Conservation (phyloP, 768 basidiomycete species). For the Pluteus cervinus region DNA sequence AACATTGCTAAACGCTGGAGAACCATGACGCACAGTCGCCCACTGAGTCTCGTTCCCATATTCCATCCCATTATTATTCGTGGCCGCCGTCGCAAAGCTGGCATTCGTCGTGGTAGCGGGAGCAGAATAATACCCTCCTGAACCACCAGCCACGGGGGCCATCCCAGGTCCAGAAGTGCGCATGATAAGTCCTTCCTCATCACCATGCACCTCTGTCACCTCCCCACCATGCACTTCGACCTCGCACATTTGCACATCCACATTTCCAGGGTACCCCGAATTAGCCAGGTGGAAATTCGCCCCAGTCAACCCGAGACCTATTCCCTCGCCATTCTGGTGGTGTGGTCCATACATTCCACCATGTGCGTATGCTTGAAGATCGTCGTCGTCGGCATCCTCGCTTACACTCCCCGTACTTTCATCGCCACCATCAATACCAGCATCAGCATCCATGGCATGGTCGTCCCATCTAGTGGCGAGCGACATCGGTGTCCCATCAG, state of each 20-base stretch:
- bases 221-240: conserved; percentile 36
- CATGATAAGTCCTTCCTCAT: conserved; percentile 49
- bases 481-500: conserved; percentile 30
- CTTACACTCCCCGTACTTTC: conserved; percentile 20
- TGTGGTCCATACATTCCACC: too few relatives aligned
- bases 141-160: conserved; percentile 5
- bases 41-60: conserved; percentile 30
- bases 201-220: conserved; percentile 45
- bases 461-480: too few relatives aligned
- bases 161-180: conserved; percentile 4
- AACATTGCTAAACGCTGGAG: conserved; percentile 34
- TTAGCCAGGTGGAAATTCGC: conserved; percentile 14
- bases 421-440: conserved; percentile 9
- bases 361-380: too few relatives aligned
- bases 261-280: conserved; percentile 22
- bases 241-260: conserved; percentile 52
- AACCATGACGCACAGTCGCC: conserved; percentile 30
- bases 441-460: conserved; percentile 20
- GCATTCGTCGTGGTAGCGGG: conserved; percentile 5
- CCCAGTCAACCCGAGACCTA: conserved; percentile 18
- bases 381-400: conserved; percentile 17
- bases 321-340: conserved; percentile 16
- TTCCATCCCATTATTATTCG: conserved; percentile 12
- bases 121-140: conserved; percentile 13
- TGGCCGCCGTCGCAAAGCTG: conserved; percentile 12